phyloP scores from a whole-genome alignment of 331 rosid genomes.

The Saraca asoca region DNA sequence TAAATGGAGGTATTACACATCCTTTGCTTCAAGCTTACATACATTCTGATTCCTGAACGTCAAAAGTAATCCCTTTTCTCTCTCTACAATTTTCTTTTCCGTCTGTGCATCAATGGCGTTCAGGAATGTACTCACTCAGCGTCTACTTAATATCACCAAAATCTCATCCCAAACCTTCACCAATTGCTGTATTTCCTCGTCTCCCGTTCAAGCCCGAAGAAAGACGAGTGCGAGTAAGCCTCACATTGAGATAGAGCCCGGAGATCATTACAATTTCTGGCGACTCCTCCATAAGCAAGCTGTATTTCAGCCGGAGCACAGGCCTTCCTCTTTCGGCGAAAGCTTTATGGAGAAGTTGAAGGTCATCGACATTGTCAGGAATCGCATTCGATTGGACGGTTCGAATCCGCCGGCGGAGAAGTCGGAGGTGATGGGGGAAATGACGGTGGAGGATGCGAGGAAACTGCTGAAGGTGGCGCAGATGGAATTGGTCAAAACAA shows the following conservation, averaged over 20 bases:
- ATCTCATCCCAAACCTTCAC: constrained; percentile 49
- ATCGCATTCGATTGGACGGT: constrained; percentile 60
- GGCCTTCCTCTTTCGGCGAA: constrained; percentile 11
- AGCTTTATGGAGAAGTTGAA: constrained; percentile 51
- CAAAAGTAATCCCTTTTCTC: too few species aligned
- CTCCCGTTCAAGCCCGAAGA: constrained; percentile 41
- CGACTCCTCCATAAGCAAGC: constrained; percentile 52
- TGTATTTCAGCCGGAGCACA: constrained; percentile 37
- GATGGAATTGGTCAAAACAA: constrained; percentile 63
- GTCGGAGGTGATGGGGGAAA: not conserved
- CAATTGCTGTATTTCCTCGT: constrained; percentile 63
- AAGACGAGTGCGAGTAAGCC: constrained; percentile 23
- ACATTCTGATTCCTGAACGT: too few species aligned
- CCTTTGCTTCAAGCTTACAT: too few species aligned
- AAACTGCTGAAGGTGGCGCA: constrained; percentile 67
- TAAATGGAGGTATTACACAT: too few species aligned
- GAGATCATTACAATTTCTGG: constrained; percentile 55
- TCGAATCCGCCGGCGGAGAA: constrained; percentile 36
- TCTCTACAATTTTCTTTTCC: not conserved
- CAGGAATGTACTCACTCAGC: constrained; percentile 61
- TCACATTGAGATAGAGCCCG: constrained; percentile 55
- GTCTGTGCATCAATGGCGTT: constrained; percentile 57
- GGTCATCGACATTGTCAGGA: constrained; percentile 49
- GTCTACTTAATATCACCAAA: constrained; percentile 51
- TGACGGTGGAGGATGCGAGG: constrained; percentile 50